Conservation (phyloP, 192 early-diverging fungal species). For the Backusella liffmaniae region DNA sequence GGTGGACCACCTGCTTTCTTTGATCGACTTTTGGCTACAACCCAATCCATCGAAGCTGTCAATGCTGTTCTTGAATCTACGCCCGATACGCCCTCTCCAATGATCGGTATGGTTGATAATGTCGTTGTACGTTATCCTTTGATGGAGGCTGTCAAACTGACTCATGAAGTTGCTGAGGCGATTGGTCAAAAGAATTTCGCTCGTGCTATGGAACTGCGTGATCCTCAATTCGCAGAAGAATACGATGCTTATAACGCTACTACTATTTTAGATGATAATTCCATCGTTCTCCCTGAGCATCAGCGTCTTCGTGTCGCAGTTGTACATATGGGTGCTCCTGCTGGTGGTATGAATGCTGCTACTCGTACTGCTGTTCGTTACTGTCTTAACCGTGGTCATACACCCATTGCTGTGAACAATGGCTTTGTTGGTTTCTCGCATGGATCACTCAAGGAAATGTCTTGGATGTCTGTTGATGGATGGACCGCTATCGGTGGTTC, state of each 20-base stretch:
- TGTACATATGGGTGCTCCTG: constrained; percentile 94
- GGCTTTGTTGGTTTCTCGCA: constrained; percentile 90
- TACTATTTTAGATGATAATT: constrained; percentile 41
- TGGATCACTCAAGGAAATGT: constrained; percentile 73
- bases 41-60: constrained; percentile 93
- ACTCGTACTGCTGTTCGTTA: constrained; percentile 84
- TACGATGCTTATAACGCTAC: constrained; percentile 65
- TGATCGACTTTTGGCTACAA: constrained; percentile 91
- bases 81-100: constrained; percentile 80
- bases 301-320: constrained; percentile 83
- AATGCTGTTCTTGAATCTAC: constrained; percentile 86
- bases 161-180: constrained; percentile 82
- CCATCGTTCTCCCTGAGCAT: constrained; percentile 31
- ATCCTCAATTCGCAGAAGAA: constrained; percentile 76
- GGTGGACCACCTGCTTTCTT: constrained; percentile 88
- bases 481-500: constrained; percentile 93
- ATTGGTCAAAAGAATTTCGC: constrained; percentile 83
- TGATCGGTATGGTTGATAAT: constrained; percentile 93
- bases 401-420: constrained; percentile 85
- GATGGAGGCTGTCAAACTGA: constrained; percentile 91
- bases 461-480: constrained; percentile 85
- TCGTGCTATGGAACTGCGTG: constrained; percentile 86
- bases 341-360: constrained; percentile 97
- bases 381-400: constrained; percentile 86
- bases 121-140: constrained; percentile 81